Base-by-base conservation (phyloP, 2,329 filamentous ascomycete genomes). In the Talaromyces atroroseus region DNA sequence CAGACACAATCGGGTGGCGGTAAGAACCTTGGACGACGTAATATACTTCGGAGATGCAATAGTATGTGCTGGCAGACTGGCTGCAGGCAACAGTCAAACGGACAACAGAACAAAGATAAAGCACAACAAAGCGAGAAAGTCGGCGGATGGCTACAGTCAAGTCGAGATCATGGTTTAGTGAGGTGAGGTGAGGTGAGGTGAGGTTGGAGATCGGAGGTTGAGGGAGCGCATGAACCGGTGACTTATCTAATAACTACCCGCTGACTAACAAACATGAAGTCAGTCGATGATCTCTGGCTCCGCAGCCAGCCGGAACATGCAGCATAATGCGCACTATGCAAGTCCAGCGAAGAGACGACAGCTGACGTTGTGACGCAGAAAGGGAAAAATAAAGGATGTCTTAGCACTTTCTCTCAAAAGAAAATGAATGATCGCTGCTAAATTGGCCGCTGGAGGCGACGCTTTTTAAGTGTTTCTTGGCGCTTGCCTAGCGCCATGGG, bases 201-300 rank as follows among this genome's bases (percentile, higher is more conserved):
- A 20, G 21, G 49, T 50, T 50, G 48, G 14, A 18, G 6, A 40
- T 36, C 14, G 32, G 14, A 36, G 32, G 8, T 29, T 8, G 26
- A 29, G 26, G 26, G 26, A 29, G 26, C n/a, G 14, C 14, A 36
- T 36, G 16, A 16, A 36, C 11, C 14, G 11, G 3, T 36, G 32
- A 3, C 32, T 36, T 36, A 40, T 44, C 49, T 24, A 16, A 21
- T 3, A 6, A 21, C 6, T n/a, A 44, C 44, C 44, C 44, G 21
- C 32, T 36, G 32, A 36, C 32, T 36, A 51, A 51, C 49, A 38
- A 51, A 51, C 49, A 38, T 52, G 49, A 52, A 23, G 38, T 52
- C 38, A 52, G 49, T 14, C 21, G 49, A 21, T 32, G 49, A 51
- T 51, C 49, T 26, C 24, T 7, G 24, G 24, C 24, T 3, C 18